phyloP scores from a whole-genome alignment of 2,329 filamentous ascomycete genomes.

The Endocalyx cinctus region DNA sequence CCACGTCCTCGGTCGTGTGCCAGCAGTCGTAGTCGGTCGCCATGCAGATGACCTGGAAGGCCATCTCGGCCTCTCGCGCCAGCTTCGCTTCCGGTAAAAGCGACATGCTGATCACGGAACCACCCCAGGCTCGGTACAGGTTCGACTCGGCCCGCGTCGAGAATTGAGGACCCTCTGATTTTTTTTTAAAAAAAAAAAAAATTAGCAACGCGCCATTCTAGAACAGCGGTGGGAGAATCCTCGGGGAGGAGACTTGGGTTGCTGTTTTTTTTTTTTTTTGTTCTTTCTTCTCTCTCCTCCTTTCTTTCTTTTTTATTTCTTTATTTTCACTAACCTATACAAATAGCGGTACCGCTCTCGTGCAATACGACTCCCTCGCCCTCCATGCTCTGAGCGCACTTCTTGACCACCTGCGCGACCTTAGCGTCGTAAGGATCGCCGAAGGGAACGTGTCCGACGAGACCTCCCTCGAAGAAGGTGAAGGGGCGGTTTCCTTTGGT shows the following conservation, averaged over 20 bases:
- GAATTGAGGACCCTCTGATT: conserved; percentile 90
- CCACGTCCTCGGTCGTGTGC: conserved; percentile 78
- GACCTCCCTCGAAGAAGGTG: conserved; percentile 90
- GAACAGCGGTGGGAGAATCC: too few species aligned
- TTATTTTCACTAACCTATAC: conserved; percentile 42
- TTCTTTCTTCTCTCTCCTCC: neutral
- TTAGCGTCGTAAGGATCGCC: conserved; percentile 87
- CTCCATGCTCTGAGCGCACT: conserved; percentile 69
- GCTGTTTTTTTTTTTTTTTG: neutral
- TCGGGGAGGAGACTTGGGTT: too few species aligned
- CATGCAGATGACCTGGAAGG: conserved; percentile 99
- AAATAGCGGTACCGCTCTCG: conserved; percentile 77
- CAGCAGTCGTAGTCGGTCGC: conserved; percentile 99
- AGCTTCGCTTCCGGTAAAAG: conserved; percentile 93
- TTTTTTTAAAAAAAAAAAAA: neutral
- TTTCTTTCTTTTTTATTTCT: neutral
- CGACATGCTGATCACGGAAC: conserved; percentile 97
- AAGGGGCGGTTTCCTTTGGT: conserved; percentile 93
- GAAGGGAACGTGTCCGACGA: conserved; percentile 92
- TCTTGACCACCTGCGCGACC: conserved; percentile 70
- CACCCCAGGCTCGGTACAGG: conserved; percentile 92
- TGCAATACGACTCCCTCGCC: conserved; percentile 84
- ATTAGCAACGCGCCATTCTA: too few species aligned
- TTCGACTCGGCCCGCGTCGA: conserved; percentile 92
- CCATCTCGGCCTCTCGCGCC: conserved; percentile 90